Evolutionary conservation across 2,329 filamentous ascomycete species (phyloP).

Genomic region (Botrytis elliptica): DNA sequence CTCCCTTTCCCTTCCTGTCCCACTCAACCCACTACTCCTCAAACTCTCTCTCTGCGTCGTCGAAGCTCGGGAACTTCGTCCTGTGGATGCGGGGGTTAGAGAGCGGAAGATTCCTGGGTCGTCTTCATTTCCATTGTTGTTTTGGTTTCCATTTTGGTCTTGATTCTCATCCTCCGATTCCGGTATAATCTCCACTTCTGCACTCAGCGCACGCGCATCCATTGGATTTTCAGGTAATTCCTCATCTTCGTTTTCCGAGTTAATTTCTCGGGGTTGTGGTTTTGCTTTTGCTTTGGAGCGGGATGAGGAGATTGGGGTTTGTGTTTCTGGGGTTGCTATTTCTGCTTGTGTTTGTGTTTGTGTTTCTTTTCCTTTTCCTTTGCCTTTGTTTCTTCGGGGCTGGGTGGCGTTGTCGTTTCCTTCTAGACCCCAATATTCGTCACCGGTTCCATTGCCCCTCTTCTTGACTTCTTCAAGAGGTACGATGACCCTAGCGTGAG

Average conservation of each 20-base stretch:
- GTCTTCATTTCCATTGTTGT: background rate
- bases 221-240: conserved; percentile 12
- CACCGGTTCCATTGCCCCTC: conserved; percentile 57
- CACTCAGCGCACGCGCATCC: background rate
- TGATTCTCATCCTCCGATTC: background rate
- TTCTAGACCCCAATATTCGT: conserved; percentile 53
- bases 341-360: conserved; percentile 20
- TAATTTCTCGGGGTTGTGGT: conserved; percentile 14
- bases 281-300: background rate
- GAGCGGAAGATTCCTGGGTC: background rate
- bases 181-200: background rate
- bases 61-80: background rate
- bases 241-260: conserved; percentile 5
- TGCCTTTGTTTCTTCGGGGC: conserved; percentile 38
- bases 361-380: conserved; percentile 23
- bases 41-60: background rate
- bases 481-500: conserved; percentile 49
- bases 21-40: background rate
- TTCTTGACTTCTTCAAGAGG: conserved; percentile 59
- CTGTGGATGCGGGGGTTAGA: background rate
- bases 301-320: background rate
- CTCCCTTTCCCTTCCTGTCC: too few relatives aligned
- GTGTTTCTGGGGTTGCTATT: background rate
- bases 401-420: conserved; percentile 40
- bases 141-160: too few relatives aligned